These are phyloP conservation scores for Cladosporium sp. DNA, from an alignment of 2,329 filamentous ascomycete species.

Conservation along the genomic window DNA sequence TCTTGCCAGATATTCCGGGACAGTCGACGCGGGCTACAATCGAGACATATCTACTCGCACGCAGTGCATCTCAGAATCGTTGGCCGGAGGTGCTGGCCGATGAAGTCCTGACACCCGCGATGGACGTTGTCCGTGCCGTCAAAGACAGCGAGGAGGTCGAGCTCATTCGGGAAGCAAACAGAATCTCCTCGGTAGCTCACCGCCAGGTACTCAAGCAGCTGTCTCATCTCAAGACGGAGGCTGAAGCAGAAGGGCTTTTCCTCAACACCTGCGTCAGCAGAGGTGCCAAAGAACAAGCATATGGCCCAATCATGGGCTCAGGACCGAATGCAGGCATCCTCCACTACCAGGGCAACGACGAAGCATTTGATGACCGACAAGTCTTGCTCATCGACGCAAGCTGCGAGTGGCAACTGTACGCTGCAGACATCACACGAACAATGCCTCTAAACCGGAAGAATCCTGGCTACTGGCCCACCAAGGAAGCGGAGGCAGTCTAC, in stretches of 20 bases:
- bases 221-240: conserved; percentile 69
- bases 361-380: conserved; percentile 67
- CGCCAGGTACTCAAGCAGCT: conserved; percentile 68
- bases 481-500: conserved; percentile 73
- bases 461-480: conserved; percentile 63
- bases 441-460: conserved; percentile 64
- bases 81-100: not conserved
- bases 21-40: not conserved
- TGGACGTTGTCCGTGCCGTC: conserved; percentile 79
- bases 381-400: conserved; percentile 85
- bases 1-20: conserved; percentile 32
- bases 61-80: not conserved
- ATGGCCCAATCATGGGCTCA: conserved; percentile 83
- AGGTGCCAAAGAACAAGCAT: conserved; percentile 77
- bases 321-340: conserved; percentile 81
- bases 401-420: conserved; percentile 82
- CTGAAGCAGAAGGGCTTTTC: conserved; percentile 80
- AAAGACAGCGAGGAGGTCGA: conserved; percentile 87
- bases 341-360: conserved; percentile 83
- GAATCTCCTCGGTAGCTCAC: conserved; percentile 77
- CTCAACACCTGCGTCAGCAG: conserved; percentile 69
- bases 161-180: conserved; percentile 78
- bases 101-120: not conserved
- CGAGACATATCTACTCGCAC: not conserved
- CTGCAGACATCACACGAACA: conserved; percentile 86